These are phyloP conservation scores for Stylonectria norvegica DNA, from an alignment of 2,329 filamentous ascomycete species.

Conservation along the genomic window DNA sequence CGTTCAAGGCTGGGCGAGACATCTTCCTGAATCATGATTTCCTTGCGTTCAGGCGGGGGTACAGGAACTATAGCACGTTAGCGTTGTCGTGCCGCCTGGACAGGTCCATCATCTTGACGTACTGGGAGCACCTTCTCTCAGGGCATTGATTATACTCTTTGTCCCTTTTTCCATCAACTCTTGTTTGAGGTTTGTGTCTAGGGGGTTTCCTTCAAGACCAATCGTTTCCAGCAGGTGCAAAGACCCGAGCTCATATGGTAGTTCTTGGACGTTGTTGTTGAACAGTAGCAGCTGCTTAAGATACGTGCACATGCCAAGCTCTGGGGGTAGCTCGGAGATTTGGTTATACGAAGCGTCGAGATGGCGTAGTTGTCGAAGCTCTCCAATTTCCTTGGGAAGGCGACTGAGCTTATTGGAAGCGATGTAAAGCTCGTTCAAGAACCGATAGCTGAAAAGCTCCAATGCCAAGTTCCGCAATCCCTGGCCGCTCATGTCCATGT, in stretches of 20 bases:
- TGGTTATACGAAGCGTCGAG: conserved; percentile 90
- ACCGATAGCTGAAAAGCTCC: conserved; percentile 80
- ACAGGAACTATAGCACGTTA: conserved; percentile 59
- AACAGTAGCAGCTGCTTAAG: conserved; percentile 82
- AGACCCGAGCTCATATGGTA: conserved; percentile 85
- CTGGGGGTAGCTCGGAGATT: conserved; percentile 74
- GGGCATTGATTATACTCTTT: conserved; percentile 73
- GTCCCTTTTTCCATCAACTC: conserved; percentile 86
- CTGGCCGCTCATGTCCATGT: conserved; percentile 94
- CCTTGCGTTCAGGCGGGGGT: conserved; percentile 72
- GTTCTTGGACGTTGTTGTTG: conserved; percentile 78
- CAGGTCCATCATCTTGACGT: conserved; percentile 41
- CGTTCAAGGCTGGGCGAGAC: conserved; percentile 59
- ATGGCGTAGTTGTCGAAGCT: conserved; percentile 74
- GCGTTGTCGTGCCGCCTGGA: conserved; percentile 3
- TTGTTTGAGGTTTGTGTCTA: conserved; percentile 72
- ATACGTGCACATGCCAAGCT: conserved; percentile 96
- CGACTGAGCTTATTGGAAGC: conserved; percentile 85
- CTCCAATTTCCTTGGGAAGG: conserved; percentile 78
- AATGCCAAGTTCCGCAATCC: conserved; percentile 78
- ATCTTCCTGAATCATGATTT: conserved; percentile 73
- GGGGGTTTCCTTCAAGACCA: conserved; percentile 87
- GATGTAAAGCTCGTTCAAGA: conserved; percentile 88
- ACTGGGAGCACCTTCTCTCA: conserved; percentile 85
- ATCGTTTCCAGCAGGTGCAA: conserved; percentile 84